Conservation (phyloP, 371 early-diverging fungal genomes). For the Mucor velutinosus region DNA sequence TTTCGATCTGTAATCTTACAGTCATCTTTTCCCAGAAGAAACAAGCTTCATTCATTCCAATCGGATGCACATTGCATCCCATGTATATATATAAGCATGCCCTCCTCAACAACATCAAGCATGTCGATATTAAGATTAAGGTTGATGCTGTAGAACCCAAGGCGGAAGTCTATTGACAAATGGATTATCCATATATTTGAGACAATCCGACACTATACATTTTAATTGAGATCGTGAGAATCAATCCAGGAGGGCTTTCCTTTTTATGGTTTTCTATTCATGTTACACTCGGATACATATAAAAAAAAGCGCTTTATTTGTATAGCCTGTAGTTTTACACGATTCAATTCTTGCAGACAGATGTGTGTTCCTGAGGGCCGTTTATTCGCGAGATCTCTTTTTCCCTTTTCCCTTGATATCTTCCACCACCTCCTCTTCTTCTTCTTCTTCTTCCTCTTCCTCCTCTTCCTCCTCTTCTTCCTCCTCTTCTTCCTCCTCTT, state of each 20-base stretch:
- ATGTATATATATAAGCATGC: neutral
- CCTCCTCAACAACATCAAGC: too few species aligned
- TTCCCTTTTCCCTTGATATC: slow-evolving; percentile 2
- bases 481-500: slow-evolving; percentile 22
- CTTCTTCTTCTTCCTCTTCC: slow-evolving; percentile 20
- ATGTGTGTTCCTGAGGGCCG: neutral
- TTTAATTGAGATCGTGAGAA: neutral
- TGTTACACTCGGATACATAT: neutral
- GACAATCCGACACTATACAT: neutral
- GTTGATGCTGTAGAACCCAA: neutral
- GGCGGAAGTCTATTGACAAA: neutral
- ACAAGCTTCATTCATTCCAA: neutral
- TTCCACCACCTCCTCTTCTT: neutral
- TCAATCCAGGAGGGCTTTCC: neutral
- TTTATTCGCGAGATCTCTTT: neutral
- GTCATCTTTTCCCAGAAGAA: neutral
- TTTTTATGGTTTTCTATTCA: neutral
- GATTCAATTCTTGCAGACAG: neutral
- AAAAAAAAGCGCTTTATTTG: neutral
- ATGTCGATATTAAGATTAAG: neutral
- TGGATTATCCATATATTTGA: neutral
- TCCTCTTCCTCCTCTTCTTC: slow-evolving; percentile 14
- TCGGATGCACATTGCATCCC: neutral
- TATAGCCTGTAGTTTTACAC: neutral
- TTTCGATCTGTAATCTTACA: too few species aligned